Percentiles rank a stretch among this genome's conserved stretches.
phyloP scores from a whole-genome alignment of 768 basidiomycete species.

The Postia placenta region DNA sequence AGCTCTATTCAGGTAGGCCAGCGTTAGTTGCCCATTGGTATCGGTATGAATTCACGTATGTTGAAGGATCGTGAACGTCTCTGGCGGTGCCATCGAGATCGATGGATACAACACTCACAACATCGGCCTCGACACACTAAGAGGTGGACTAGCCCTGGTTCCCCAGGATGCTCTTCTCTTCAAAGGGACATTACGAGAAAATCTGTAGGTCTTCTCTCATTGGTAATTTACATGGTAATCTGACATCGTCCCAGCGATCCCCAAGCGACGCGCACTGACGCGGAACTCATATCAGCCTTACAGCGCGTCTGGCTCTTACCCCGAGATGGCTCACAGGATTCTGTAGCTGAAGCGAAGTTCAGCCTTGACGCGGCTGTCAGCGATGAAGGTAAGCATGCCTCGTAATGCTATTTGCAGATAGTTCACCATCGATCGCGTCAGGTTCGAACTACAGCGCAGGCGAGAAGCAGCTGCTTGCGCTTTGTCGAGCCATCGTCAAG shows the following conservation, averaged over 20 bases:
- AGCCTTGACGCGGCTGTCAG: constrained; percentile 54
- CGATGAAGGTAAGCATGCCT: constrained; percentile 44
- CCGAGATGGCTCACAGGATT: constrained; percentile 36
- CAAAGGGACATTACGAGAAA: constrained; percentile 71
- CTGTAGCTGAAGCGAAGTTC: constrained; percentile 58
- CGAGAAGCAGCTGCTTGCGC: constrained; percentile 80
- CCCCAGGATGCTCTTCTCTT: constrained; percentile 74
- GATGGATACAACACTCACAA: constrained; percentile 47
- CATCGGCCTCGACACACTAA: constrained; percentile 50
- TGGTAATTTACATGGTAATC: constrained; percentile 42
- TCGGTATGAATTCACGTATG: background rate
- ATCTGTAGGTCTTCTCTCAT: constrained; percentile 41
- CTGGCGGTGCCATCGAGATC: constrained; percentile 49
- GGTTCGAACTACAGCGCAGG: constrained; percentile 58
- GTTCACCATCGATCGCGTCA: constrained; percentile 14
- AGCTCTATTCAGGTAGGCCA: constrained; percentile 44
- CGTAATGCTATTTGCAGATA: background rate
- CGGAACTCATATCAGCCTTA: constrained; percentile 49
- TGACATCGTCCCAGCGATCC: constrained; percentile 61
- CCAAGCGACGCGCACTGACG: constrained; percentile 39
- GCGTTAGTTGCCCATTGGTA: too few species aligned
- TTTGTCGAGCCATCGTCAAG: constrained; percentile 73
- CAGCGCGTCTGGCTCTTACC: constrained; percentile 58
- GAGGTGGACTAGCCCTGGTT: constrained; percentile 54
- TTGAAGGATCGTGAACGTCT: constrained; percentile 52